Evolutionary conservation across 228 moss, liverwort and hornwort species (phyloP), one percentile per base, ranked within the genome.

Genomic region (Sphagnum magellanicum): DNA sequence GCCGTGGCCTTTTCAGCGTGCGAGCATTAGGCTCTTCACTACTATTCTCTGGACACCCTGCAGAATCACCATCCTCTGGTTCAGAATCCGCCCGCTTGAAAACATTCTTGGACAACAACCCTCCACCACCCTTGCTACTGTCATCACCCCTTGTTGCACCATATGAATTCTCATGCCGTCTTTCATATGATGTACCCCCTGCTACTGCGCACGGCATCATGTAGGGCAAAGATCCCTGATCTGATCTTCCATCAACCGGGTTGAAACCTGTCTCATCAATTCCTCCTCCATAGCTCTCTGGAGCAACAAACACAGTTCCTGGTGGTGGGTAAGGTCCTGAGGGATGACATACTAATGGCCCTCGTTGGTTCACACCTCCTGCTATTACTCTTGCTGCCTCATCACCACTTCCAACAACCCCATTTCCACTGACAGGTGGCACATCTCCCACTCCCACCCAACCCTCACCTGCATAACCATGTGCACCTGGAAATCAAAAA

Each of bases 1-100:
- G 79, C 5, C 96, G 74, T 4, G 88, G 98, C 46, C 98, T 79
- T 69, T 98, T 98, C 49, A 98, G 58, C 4, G 98, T 98, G 63
- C 98, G 81, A 0, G 98, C 94, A 16, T 87, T 89, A 62, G 87
- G 86, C 62, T 93, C 98, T 63, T 98, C 98, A 68, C 80, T 85
- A 16, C 85, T 85, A 67, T 85, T 88, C 68, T 76, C 88, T 0
- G 90, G 94, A 46, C 92, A 88, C 61, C 93, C 98, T 12, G 81
- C 98, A 3, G 98, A 98, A 74, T 94, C 98, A 4, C 88, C 94
- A 47, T 98, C 93, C 62, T 98, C 98, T 7, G 90, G 94, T 73
- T 98, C 98, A 11, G 88, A 85, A 61, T 98, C 98, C 8, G 79
- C 78, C 73, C 88, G 59, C 75, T 98, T 98, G 67, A 92, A 76